These are phyloP conservation scores for Termitomyces sp. DNA, from an alignment of 768 basidiomycete genomes.

Conservation along the genomic window DNA sequence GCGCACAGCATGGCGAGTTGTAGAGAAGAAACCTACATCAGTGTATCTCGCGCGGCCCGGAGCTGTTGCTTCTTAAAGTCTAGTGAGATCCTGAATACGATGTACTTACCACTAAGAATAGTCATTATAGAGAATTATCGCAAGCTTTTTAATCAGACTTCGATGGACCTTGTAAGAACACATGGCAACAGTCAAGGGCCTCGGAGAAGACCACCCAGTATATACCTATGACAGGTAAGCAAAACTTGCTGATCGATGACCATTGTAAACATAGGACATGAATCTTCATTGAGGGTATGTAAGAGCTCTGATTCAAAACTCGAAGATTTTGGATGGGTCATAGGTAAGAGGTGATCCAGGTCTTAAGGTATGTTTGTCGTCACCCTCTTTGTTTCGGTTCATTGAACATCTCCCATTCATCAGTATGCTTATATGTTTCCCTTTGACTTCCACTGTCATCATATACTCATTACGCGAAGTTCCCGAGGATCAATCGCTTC, in stretches of 20 bases:
- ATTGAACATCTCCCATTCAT: too few relatives aligned
- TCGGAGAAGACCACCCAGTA: not conserved
- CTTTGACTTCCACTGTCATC: too few relatives aligned
- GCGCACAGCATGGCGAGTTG: conserved; percentile 11
- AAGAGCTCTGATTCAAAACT: too few relatives aligned
- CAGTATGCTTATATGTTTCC: too few relatives aligned
- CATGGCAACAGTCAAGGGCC: too few relatives aligned
- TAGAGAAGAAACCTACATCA: conserved; percentile 5
- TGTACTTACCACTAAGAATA: not conserved
- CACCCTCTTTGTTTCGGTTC: not conserved
- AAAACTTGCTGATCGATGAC: not conserved
- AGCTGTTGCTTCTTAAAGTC: not conserved
- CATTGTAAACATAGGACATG: not conserved
- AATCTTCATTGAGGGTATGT: too few relatives aligned
- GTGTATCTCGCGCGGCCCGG: not conserved
- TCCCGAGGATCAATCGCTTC: too few relatives aligned
- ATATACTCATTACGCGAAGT: too few relatives aligned
- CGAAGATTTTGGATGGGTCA: too few relatives aligned
- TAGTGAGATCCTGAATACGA: not conserved
- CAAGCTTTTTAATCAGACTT: not conserved
- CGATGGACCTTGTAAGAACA: not conserved
- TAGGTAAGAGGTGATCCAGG: not conserved
- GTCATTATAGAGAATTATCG: not conserved
- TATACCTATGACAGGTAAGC: not conserved
- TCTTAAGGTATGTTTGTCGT: not conserved